Conservation (phyloP, 208 protist species). For the Acanthamoeba rhysodes region DNA sequence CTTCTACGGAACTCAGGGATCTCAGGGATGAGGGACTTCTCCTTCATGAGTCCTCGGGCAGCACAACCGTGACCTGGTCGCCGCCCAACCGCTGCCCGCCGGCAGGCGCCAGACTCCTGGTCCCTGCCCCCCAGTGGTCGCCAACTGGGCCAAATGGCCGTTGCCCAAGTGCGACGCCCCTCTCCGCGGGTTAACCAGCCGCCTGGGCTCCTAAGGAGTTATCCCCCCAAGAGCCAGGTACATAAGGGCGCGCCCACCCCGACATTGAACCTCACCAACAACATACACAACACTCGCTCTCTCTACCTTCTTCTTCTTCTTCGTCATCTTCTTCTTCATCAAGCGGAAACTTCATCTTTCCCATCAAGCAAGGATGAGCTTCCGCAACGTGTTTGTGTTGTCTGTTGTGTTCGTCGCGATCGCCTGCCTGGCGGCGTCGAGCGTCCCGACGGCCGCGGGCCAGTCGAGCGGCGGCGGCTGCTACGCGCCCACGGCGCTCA, state of each 20-base stretch:
- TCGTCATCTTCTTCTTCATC: not conserved
- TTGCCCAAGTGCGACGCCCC: not conserved
- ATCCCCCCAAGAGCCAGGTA: too few species aligned
- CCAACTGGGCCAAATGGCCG: not conserved
- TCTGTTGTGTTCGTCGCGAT: conserved; percentile 28
- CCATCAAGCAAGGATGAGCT: conserved; percentile 3
- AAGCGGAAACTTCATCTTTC: not conserved
- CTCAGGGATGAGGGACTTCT: not conserved
- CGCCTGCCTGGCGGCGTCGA: not conserved
- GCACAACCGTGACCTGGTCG: too few species aligned
- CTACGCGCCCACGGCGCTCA: conserved; percentile 26
- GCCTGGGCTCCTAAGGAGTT: too few species aligned
- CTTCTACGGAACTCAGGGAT: not conserved
- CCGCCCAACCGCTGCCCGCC: too few species aligned
- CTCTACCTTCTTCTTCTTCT: not conserved
- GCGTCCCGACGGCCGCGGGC: not conserved
- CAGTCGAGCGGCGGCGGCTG: conserved; percentile 20
- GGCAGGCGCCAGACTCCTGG: not conserved
- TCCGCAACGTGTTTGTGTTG: conserved; percentile 46
- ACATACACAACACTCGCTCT: not conserved
- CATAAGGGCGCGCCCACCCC: not conserved
- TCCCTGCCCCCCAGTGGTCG: not conserved
- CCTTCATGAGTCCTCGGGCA: too few species aligned
- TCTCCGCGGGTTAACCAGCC: not conserved
- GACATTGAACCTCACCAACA: not conserved